phyloP scores from a whole-genome alignment of 2,329 filamentous ascomycete species.

The Elsinoe batatas region DNA sequence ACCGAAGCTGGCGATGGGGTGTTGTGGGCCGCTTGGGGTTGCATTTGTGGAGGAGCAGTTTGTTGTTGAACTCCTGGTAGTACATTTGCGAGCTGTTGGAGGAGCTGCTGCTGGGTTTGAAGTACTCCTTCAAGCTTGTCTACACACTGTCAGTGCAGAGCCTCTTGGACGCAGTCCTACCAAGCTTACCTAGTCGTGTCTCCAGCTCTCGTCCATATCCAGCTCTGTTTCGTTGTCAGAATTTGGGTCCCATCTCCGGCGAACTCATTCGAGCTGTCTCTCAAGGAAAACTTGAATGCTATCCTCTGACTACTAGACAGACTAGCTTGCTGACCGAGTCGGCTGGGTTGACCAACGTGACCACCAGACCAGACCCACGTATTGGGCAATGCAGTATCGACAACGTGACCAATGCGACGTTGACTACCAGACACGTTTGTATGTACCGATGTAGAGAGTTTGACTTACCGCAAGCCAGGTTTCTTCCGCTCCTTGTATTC shows the following conservation, averaged over 20 bases:
- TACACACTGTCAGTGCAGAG: constrained; percentile 17
- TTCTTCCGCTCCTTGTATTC: constrained; percentile 64
- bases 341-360: no score
- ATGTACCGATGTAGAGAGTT: no score
- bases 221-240: constrained; percentile 13
- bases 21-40: neutral
- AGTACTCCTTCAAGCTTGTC: constrained; percentile 39
- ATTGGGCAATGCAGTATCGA: no score
- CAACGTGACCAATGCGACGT: no score
- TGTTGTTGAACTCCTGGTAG: neutral
- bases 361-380: no score
- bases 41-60: constrained; percentile 15
- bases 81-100: constrained; percentile 32
- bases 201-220: constrained; percentile 52
- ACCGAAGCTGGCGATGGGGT: constrained; percentile 5
- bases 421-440: no score
- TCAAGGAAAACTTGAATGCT: neutral
- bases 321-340: no score
- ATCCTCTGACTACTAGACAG: neutral
- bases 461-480: constrained; percentile 43
- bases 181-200: constrained; percentile 44
- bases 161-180: neutral
- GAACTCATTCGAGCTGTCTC: neutral
- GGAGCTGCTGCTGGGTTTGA: constrained; percentile 36
- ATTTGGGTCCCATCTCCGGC: neutral